Evolutionary conservation across 495 filamentous ascomycete species (phyloP), one percentile per base, ranked within the genome.

Genomic region (Penicillium paradoxum): DNA sequence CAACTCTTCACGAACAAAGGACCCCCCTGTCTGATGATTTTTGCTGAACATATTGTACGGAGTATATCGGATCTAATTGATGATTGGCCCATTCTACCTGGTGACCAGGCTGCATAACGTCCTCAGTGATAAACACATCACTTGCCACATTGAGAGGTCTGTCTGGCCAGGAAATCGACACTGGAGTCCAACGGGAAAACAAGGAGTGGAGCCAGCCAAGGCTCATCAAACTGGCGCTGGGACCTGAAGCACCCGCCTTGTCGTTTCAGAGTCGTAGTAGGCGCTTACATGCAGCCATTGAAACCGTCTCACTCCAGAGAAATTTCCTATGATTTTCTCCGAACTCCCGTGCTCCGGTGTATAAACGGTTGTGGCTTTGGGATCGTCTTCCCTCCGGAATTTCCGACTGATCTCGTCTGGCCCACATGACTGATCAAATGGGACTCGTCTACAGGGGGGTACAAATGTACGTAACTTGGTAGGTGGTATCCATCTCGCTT

Each of bases 281-380:
- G 64, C 64, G 64, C 64, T 65, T 67, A 67, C 62, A 51, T 58
- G 64, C 64, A 65, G 58, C 58, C 56, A 62, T 41, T 65, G 55
- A 60, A 58, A 63, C 57, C 43, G 45, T 49, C 44, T 45, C 37
- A 49, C 41, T 34, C 27, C 18, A 34, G 11, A 13, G n/a, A 27
- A 13, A 34, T 18, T 36, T 41, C 36, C 39, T 53, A 21, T 14
- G 32, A 57, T 59, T 56, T 59, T 55, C 59, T 60, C 59, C 62
- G 59, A 63, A 1, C 13, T 45, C 32, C 17, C 37, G n/a, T 19
- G 14, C 37, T 18, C 17, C 49, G 19, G 17, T 49, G 48, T 46
- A 33, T 45, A 34, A 25, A 55, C 56, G 60, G 60, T 32, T 63
- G 40, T 55, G 47, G 46, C 44, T 47, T 34, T 53, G 42, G 24